These are phyloP conservation scores for Solanum etuberosum DNA, from an alignment of 257 asterid species.

Conservation along the genomic window DNA sequence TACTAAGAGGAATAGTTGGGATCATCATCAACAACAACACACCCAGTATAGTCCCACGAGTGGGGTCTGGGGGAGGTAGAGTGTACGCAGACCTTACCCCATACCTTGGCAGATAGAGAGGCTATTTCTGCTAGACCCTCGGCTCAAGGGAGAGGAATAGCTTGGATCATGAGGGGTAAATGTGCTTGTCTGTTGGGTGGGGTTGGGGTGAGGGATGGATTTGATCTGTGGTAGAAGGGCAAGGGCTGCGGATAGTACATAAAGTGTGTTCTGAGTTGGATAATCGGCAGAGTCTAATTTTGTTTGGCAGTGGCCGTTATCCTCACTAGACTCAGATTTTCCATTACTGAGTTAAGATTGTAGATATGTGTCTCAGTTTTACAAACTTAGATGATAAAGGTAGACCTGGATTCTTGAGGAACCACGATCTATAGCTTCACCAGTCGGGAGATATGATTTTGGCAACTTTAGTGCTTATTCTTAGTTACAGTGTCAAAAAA, in stretches of 20 bases:
- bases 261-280: not conserved
- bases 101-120: not conserved
- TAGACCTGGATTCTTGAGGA: not conserved
- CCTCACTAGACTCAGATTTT: not conserved
- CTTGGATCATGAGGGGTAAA: not conserved
- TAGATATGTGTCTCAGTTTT: not conserved
- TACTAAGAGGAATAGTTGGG: not conserved
- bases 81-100: not conserved
- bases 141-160: not conserved
- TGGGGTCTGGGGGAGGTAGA: not conserved
- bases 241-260: not conserved
- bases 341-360: not conserved
- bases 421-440: not conserved
- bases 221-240: not conserved
- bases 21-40: not conserved
- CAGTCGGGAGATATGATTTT: not conserved
- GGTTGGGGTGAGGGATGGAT: not conserved
- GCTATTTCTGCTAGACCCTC: not conserved
- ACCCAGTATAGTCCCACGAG: not conserved
- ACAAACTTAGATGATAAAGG: not conserved
- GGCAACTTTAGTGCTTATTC: not conserved
- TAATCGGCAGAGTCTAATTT: not conserved
- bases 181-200: not conserved
- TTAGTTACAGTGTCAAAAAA: not conserved
- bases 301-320: not conserved